phyloP scores from a whole-genome alignment of 2,329 filamentous ascomycete genomes.

The Botrytis porri region DNA sequence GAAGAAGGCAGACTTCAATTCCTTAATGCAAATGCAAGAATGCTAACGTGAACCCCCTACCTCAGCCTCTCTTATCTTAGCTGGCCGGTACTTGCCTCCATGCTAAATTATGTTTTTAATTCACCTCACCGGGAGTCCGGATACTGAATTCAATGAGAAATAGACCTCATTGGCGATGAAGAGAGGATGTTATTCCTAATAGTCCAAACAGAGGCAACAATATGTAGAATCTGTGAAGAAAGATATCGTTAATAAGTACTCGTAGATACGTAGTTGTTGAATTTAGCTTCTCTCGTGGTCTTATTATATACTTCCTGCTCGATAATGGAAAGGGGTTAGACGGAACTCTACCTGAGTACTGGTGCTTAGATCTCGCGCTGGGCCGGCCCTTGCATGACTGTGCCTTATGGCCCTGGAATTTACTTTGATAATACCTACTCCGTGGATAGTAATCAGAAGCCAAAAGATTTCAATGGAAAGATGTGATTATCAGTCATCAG shows the following conservation, averaged over 20 bases:
- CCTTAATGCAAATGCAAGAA: background rate
- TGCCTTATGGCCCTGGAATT: background rate
- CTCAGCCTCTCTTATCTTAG: background rate
- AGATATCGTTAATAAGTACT: background rate
- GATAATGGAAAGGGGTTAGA: background rate
- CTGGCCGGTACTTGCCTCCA: background rate
- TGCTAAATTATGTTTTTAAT: background rate
- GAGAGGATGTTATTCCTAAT: background rate
- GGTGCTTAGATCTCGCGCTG: background rate
- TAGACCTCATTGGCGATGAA: background rate
- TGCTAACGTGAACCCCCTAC: background rate
- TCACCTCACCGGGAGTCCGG: background rate
- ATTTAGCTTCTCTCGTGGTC: background rate
- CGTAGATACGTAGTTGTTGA: background rate
- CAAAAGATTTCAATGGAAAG: slow-evolving; percentile 5
- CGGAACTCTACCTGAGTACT: background rate
- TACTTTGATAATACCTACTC: background rate
- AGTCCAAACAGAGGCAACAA: background rate
- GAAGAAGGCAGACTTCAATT: background rate
- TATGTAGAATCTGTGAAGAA: background rate
- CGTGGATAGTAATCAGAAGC: background rate
- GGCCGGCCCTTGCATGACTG: background rate
- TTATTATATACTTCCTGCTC: background rate
- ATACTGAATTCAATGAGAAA: background rate
- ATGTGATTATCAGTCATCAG: too few relatives aligned